These are phyloP conservation scores for Phanerodontia chrysosporium DNA, from an alignment of 768 basidiomycete species.

Conservation along the genomic window DNA sequence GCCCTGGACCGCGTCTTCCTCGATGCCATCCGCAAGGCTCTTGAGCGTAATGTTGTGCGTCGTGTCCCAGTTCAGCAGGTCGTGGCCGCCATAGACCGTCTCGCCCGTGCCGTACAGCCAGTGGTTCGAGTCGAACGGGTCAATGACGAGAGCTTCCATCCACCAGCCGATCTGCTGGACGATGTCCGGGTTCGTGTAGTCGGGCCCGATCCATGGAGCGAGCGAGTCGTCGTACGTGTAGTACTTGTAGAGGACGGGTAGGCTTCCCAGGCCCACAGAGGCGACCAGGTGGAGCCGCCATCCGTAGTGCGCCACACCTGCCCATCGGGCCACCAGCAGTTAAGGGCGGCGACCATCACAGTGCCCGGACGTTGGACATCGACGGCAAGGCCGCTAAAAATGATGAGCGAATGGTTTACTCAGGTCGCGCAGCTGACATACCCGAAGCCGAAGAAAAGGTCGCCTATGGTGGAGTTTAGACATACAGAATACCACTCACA, in stretches of 20 bases:
- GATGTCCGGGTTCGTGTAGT: slow-evolving; percentile 38
- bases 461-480: slow-evolving; percentile 17
- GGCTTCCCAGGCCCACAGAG: slow-evolving; percentile 50
- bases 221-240: slow-evolving; percentile 52
- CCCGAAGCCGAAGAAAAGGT: slow-evolving; percentile 61
- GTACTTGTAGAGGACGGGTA: slow-evolving; percentile 42
- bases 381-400: slow-evolving; percentile 43
- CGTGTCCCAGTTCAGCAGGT: slow-evolving; percentile 57
- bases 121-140: slow-evolving; percentile 67
- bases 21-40: slow-evolving; percentile 59
- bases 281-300: slow-evolving; percentile 54
- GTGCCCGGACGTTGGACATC: slow-evolving; percentile 59
- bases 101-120: slow-evolving; percentile 70
- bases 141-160: slow-evolving; percentile 64
- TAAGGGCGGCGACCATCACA: slow-evolving; percentile 62
- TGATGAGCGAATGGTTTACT: not conserved
- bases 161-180: slow-evolving; percentile 64
- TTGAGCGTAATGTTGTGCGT: slow-evolving; percentile 54
- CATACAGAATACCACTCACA: no score
- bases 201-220: slow-evolving; percentile 58
- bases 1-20: slow-evolving; percentile 55
- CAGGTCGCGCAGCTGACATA: slow-evolving; percentile 1
- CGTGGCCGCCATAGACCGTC: slow-evolving; percentile 58
- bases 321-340: slow-evolving; percentile 50
- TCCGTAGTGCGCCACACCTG: slow-evolving; percentile 61